Evolutionary conservation across 1,284 basidiomycete genomes (phyloP).

Genomic region (Heterobasidion parviporum): DNA sequence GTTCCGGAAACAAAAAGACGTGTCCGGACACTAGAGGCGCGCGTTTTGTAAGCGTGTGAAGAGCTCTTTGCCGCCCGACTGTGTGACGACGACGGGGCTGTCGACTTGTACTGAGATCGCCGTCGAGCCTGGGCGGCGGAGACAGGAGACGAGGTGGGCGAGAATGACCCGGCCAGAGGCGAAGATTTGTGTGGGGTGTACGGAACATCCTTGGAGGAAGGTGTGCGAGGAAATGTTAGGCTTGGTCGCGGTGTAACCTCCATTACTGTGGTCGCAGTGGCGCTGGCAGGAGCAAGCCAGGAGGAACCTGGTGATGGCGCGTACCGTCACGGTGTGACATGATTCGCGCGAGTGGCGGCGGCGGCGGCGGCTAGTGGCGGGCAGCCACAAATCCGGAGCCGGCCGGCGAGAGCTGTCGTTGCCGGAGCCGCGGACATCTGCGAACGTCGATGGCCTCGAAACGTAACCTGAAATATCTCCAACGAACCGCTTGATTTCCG

Average conservation of each 20-base stretch:
- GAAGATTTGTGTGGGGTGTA: conserved; percentile 38
- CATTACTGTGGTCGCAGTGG: neutral
- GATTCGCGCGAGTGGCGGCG: too few species aligned
- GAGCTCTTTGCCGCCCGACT: neutral
- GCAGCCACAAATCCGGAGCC: too few species aligned
- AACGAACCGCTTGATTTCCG: too few species aligned
- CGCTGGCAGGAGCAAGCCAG: neutral
- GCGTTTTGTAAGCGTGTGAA: neutral
- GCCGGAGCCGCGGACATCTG: too few species aligned
- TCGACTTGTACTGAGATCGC: conserved; percentile 38
- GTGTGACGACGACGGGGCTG: conserved; percentile 11
- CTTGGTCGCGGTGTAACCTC: neutral
- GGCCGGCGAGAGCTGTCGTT: too few species aligned
- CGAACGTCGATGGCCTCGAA: too few species aligned
- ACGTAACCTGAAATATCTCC: too few species aligned
- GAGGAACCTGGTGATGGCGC: neutral
- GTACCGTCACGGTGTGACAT: too few species aligned
- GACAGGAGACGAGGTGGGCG: conserved; percentile 21
- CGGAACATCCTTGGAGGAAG: conserved; percentile 5
- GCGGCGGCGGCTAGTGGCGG: too few species aligned
- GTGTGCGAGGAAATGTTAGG: conserved; percentile 1
- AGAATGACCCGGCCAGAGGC: conserved; percentile 33
- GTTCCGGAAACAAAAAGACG: conserved; percentile 2
- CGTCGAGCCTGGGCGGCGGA: conserved; percentile 29
- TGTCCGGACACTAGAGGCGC: conserved; percentile 3